Evolutionary conservation across 345 rosid genomes (phyloP).

Genomic region (Luvunga scandens): DNA sequence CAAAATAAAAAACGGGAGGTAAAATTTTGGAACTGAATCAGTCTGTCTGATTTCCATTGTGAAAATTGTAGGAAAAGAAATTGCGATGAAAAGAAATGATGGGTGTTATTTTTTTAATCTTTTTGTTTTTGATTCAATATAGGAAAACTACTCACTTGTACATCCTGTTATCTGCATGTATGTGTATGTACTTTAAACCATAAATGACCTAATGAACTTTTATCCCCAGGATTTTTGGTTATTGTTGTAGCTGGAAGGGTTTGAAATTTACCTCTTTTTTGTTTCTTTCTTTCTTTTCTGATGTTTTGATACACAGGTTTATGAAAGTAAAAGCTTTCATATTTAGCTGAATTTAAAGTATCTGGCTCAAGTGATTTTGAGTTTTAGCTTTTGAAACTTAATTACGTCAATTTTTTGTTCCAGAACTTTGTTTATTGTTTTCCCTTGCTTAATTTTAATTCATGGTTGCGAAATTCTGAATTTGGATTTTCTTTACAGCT

Average conservation of each 20-base stretch:
- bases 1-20: constrained; percentile 44
- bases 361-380: background rate
- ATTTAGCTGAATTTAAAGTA: too few species aligned
- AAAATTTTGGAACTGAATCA: constrained; percentile 6
- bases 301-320: background rate
- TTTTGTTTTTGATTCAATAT: background rate
- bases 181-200: background rate
- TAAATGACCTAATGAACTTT: background rate
- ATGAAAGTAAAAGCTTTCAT: background rate
- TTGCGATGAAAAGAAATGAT: background rate
- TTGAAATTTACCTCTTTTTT: background rate
- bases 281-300: too few species aligned
- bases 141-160: background rate
- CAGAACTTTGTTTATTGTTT: background rate
- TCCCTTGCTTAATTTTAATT: background rate
- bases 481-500: background rate
- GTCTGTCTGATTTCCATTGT: background rate
- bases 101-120: background rate
- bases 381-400: background rate
- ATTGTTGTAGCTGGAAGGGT: background rate
- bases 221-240: background rate
- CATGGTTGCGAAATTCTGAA: background rate
- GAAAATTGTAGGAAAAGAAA: background rate
- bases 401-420: background rate
- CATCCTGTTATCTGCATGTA: background rate